Base-by-base conservation (phyloP, 2,329 filamentous ascomycete genomes). In the Colletotrichum sp. region DNA sequence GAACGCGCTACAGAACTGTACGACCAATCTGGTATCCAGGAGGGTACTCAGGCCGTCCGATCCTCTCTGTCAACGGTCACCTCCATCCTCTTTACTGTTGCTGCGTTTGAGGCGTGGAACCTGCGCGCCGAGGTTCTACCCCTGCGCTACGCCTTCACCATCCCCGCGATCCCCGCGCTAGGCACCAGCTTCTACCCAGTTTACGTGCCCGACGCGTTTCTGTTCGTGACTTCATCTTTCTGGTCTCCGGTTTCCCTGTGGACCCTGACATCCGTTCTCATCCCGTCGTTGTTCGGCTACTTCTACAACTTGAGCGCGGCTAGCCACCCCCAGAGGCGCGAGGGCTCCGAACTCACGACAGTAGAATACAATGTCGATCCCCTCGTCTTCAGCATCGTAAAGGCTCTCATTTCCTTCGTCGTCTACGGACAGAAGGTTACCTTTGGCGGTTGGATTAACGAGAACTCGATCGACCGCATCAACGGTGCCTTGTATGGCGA, bases 381-480 rank as follows among this genome's bases (percentile, higher is more conserved):
- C 6, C 86, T 98, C 80, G 94, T 93, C 27, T 99, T 97, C 85
- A 98, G 96, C 86, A 92, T 98, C 71, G 91, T 91, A 78, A 98
- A 98, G 87, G 96, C 93, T 0, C 82, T 98, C 69, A 84, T 96
- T 73, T 92, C 94, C 9, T 98, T 94, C 82, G 89, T 96, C 38
- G 92, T 98, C 21, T 98, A 96, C 81, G 90, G 89, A 12, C 91
- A 93, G 81, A 90, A 90, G 38, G 88, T 90, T 65, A 90, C 88
- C 62, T 89, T 93, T 70, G 86, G 89, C 62, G 93, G 93, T 36
- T 86, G 92, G 67, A 86, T 95, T 72, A 87, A 90, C 72, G 85
- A 88, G 33, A 83, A 86, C 18, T 90, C 91, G 8, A 91, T 95
- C 63, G 84, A 84, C 67, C 88, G 90, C 69, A 91, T 97, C 76